phyloP scores from a whole-genome alignment of 768 basidiomycete species.

The Pleurotus ostreatus region DNA sequence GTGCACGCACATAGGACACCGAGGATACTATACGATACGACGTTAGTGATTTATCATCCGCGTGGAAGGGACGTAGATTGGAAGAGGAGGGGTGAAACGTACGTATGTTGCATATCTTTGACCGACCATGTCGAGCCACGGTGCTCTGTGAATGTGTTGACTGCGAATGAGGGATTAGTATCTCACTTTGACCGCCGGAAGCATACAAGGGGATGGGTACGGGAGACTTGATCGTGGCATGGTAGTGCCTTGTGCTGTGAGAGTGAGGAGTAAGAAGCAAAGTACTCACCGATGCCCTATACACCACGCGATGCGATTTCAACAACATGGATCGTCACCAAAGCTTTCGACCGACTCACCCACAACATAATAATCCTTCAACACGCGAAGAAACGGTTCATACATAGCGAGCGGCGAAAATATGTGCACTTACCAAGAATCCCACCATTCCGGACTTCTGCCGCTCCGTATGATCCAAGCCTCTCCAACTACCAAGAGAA shows the following conservation, averaged over 20 bases:
- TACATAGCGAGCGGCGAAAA: not conserved
- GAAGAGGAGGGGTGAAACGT: constrained; percentile 22
- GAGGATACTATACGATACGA: constrained; percentile 45
- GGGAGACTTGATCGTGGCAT: too few relatives aligned
- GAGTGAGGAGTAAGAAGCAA: too few relatives aligned
- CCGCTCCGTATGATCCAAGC: constrained; percentile 69
- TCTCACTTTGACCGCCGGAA: not conserved
- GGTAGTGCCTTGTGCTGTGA: too few relatives aligned
- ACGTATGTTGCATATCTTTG: constrained; percentile 96
- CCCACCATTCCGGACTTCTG: constrained; percentile 81
- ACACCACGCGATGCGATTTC: not conserved
- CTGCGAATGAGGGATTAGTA: constrained; percentile 27
- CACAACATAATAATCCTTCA: constrained; percentile 46
- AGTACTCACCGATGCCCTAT: constrained; percentile 55
- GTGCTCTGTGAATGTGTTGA: constrained; percentile 94
- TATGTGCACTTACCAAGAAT: constrained; percentile 56
- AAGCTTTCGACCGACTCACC: constrained; percentile 26
- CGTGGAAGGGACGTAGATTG: too few relatives aligned
- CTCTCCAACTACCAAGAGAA: constrained; percentile 75
- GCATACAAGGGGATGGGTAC: not conserved
- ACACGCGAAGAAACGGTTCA: not conserved
- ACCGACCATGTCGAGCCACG: constrained; percentile 77
- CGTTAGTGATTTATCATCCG: too few relatives aligned
- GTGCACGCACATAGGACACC: constrained; percentile 61
- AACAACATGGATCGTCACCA: not conserved